phyloP scores from a whole-genome alignment of 2,329 filamentous ascomycete genomes.

The Falciphora oryzae region DNA sequence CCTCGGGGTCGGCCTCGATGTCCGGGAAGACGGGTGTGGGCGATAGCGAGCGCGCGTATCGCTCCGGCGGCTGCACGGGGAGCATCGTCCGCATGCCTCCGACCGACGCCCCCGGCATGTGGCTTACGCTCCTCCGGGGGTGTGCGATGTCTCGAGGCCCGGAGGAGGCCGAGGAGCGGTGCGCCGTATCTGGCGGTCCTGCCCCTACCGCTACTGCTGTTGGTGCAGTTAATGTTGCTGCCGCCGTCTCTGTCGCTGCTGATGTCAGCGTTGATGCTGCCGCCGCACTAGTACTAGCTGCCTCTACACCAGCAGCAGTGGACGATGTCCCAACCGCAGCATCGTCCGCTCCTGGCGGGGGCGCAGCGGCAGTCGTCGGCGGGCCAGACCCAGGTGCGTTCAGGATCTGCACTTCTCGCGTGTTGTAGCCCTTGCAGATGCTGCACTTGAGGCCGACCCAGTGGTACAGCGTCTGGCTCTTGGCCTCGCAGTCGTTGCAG shows the following conservation, averaged over 20 bases:
- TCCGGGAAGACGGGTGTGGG: slow-evolving; percentile 23
- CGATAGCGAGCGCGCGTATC: slow-evolving; percentile 40
- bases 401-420: slow-evolving; percentile 50
- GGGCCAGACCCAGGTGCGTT: slow-evolving; percentile 39
- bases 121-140: slow-evolving; percentile 4
- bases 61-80: slow-evolving; percentile 28
- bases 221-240: no score
- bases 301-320: background rate
- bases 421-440: slow-evolving; percentile 66
- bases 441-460: slow-evolving; percentile 91
- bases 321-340: background rate
- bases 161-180: background rate
- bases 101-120: slow-evolving; percentile 9
- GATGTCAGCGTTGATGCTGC: background rate
- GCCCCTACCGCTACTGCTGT: background rate
- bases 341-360: background rate
- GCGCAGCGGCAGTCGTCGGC: background rate
- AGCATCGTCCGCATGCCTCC: slow-evolving; percentile 24
- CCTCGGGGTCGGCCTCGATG: slow-evolving; percentile 10
- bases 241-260: background rate
- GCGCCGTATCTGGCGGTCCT: no score
- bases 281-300: no score
- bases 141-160: slow-evolving; percentile 2
- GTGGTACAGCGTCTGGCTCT: slow-evolving; percentile 82
- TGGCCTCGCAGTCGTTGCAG: slow-evolving; percentile 92